Evolutionary conservation across 2,329 filamentous ascomycete genomes (phyloP).

Genomic region (Sporothrix luriei): DNA sequence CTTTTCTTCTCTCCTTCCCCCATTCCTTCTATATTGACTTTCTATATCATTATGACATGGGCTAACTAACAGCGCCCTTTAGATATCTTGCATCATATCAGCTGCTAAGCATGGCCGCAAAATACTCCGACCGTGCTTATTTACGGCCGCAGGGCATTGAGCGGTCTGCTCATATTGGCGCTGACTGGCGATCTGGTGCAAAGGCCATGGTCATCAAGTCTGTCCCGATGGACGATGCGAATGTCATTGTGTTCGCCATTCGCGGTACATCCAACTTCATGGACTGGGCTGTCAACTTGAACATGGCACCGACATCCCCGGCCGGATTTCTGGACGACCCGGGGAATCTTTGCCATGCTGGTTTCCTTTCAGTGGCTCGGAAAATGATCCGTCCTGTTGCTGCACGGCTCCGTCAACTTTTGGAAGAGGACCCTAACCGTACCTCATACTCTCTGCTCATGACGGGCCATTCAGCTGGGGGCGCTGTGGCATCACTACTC

Average conservation of each 20-base stretch:
- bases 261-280: constrained; percentile 77
- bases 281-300: constrained; percentile 85
- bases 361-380: constrained; percentile 74
- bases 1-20: not conserved
- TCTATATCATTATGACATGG: not conserved
- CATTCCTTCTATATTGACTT: no score
- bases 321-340: constrained; percentile 74
- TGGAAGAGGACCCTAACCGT: constrained; percentile 71
- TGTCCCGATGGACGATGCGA: constrained; percentile 73
- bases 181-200: constrained; percentile 72
- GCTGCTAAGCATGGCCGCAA: constrained; percentile 75
- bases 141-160: constrained; percentile 64
- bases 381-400: constrained; percentile 77
- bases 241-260: constrained; percentile 81
- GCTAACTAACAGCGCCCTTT: not conserved
- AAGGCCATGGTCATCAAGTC: constrained; percentile 87
- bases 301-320: constrained; percentile 67
- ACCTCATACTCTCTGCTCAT: constrained; percentile 72
- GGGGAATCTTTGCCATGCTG: constrained; percentile 76
- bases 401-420: constrained; percentile 65
- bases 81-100: constrained; percentile 76
- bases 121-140: constrained; percentile 77
- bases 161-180: constrained; percentile 67
- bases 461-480: constrained; percentile 84
- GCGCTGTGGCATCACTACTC: constrained; percentile 76